Evolutionary conservation across 192 early-diverging fungal species (phyloP), one percentile per base, ranked within the genome.

Genomic region (Neocallimastix lanati): DNA sequence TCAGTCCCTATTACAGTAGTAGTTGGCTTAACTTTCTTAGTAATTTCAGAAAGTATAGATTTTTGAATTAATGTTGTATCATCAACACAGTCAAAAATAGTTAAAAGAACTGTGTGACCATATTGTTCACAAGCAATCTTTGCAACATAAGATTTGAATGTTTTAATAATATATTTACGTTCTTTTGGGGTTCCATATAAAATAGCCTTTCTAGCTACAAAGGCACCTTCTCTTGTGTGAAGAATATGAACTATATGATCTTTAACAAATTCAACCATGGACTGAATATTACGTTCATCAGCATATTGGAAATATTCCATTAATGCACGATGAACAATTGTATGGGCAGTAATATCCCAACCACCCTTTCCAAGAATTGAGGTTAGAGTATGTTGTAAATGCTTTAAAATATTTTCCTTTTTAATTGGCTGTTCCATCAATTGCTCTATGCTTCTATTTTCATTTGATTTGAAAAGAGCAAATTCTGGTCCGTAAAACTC

Each of bases 401-500:
- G 85, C 80, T 88, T 88, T 81, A 97, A 77, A 40, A 97, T 87
- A 28, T 80, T 83, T 14, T 88, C 87, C 83, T 92, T 93, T 82
- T 94, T 94, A n/a, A 67, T 67, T 67, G 50, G 50, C n/a, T 67
- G 50, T 67, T 25, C 50, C 50, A 67, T 67, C 16, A 67, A 67
- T 67, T 67, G 50, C n/a, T 67, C 50, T 1, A 67, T 67, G n/a
- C 50, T 67, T 67, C 50, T 67, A 67, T 67, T 67, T 67, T 67
- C 13, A 84, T 80, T 1, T 93, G 94, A 80, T 92, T 82, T 94
- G 83, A 96, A 97, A 28, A 98, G 81, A 6, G 92, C 89, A 86
- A 93, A 95, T 83, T 98, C 96, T 16, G 91, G 92, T 76, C 96
- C 96, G 84, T 96, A 98, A 82, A 98, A 94, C 86, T 98, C 96